Conservation (phyloP, 2,329 filamentous ascomycete species). For the Talaromyces rugulosus region DNA sequence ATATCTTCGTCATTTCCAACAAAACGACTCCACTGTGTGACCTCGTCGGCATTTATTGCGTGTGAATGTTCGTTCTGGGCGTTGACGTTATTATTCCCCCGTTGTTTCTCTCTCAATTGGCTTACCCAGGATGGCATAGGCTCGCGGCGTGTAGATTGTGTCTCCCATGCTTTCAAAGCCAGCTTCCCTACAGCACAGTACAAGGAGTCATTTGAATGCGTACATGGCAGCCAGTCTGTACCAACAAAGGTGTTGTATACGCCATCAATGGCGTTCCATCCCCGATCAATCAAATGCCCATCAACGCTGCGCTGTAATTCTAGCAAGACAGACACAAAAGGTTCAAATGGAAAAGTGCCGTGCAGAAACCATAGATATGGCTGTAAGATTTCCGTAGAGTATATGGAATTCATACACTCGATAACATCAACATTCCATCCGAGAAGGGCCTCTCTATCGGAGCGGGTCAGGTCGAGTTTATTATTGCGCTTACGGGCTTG, state of each 20-base stretch:
- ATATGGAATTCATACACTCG: neutral
- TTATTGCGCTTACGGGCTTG: neutral
- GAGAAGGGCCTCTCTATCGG: neutral
- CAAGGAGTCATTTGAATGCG: neutral
- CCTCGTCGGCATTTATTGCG: neutral
- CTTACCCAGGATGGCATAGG: neutral
- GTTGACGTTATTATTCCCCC: neutral
- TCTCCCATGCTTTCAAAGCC: neutral
- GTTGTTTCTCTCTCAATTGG: neutral
- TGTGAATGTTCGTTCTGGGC: neutral
- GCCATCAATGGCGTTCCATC: neutral
- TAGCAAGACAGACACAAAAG: neutral
- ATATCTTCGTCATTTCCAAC: neutral
- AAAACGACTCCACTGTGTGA: neutral
- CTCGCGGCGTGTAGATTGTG: neutral
- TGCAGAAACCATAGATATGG: neutral
- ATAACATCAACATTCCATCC: neutral
- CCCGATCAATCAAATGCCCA: neutral
- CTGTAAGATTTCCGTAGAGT: neutral
- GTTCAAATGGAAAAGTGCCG: neutral
- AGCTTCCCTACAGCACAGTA: neutral
- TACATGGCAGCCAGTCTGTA: neutral
- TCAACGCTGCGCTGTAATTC: neutral
- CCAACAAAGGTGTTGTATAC: neutral
- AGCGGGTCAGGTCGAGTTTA: neutral